Conservation (phyloP, 2,329 filamentous ascomycete species). For the Talaromyces piceae region DNA sequence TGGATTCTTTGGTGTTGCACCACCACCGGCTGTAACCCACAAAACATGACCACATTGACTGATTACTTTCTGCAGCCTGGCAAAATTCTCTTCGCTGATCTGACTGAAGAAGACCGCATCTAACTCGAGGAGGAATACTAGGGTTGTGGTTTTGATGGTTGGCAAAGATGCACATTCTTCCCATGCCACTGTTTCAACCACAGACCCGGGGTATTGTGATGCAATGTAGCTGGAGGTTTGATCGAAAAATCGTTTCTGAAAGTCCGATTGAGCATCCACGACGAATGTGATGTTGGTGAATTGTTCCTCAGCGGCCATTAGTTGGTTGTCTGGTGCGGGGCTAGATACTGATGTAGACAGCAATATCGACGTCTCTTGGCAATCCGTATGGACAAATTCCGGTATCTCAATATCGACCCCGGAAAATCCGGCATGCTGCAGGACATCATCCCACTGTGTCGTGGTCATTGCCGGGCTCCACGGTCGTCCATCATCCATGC, state of each 20-base stretch:
- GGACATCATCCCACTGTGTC: background rate
- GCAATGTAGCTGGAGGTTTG: background rate
- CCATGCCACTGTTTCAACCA: background rate
- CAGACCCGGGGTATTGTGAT: background rate
- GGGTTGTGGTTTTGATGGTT: background rate
- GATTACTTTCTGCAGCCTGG: background rate
- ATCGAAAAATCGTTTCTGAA: background rate
- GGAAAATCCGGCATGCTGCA: background rate
- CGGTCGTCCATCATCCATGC: slow-evolving; percentile 7
- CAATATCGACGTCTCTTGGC: background rate
- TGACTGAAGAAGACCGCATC: background rate
- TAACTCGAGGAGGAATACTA: slow-evolving; percentile 2
- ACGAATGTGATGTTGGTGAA: background rate
- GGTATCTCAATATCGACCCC: background rate
- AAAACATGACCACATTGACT: background rate
- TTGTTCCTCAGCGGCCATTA: background rate
- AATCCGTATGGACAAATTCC: background rate
- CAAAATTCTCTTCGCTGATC: background rate
- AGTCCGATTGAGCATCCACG: background rate
- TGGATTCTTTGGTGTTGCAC: background rate
- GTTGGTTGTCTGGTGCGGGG: background rate
- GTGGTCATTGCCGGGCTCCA: background rate
- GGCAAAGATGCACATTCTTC: background rate
- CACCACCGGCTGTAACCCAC: slow-evolving; percentile 1
- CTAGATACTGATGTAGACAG: background rate